Conservation (phyloP, 2,329 filamentous ascomycete genomes). For the Phialemonium atrogriseum region DNA sequence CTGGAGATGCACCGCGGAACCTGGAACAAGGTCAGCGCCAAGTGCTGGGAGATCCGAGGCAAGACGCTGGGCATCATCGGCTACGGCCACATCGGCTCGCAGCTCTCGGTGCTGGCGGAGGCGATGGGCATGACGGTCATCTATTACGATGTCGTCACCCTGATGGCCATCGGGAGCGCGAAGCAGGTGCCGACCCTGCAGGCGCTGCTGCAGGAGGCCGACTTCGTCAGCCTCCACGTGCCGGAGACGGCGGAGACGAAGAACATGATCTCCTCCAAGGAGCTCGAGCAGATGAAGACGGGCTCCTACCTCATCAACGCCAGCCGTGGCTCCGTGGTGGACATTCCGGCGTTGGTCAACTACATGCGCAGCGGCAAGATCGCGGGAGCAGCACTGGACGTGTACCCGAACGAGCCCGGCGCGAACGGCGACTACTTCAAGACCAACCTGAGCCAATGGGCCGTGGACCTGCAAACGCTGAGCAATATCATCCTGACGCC, state of each 20-base stretch:
- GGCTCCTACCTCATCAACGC: constrained; percentile 96
- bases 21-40: constrained; percentile 96
- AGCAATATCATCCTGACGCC: constrained; percentile 94
- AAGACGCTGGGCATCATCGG: constrained; percentile 96
- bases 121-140: constrained; percentile 98
- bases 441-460: constrained; percentile 73
- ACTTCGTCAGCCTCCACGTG: constrained; percentile 93
- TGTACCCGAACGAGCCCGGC: constrained; percentile 88
- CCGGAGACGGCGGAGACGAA: constrained; percentile 89
- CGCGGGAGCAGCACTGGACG: constrained; percentile 90
- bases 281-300: constrained; percentile 84
- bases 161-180: constrained; percentile 89
- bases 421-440: constrained; percentile 96
- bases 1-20: constrained; percentile 88
- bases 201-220: constrained; percentile 66
- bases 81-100: constrained; percentile 94
- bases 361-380: constrained; percentile 80
- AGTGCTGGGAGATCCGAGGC: constrained; percentile 96
- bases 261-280: constrained; percentile 74
- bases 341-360: constrained; percentile 85
- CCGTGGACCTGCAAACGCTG: constrained; percentile 71
- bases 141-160: constrained; percentile 89
- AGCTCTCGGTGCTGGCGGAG: constrained; percentile 90
- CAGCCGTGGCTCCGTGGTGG: constrained; percentile 85
- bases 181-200: constrained; percentile 74